phyloP scores from a whole-genome alignment of 164 flowering plant genomes.

The Platanus orientalis region DNA sequence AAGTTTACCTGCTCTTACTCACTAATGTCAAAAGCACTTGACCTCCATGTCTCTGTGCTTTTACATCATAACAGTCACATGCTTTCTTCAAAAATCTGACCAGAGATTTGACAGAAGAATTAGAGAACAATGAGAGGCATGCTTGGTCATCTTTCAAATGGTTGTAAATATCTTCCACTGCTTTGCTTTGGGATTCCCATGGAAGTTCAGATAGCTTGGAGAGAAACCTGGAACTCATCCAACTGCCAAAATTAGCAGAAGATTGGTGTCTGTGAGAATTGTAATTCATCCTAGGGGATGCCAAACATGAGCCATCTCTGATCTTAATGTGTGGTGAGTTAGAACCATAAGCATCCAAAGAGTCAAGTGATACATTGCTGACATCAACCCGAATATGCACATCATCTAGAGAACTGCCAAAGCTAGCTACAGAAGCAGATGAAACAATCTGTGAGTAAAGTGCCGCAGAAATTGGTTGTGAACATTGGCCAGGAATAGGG shows the following conservation, averaged over 20 bases:
- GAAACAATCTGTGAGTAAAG: constrained; percentile 11
- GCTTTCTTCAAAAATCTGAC: constrained; percentile 50
- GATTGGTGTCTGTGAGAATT: constrained; percentile 19
- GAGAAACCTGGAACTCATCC: constrained; percentile 17
- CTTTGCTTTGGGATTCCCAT: constrained; percentile 47
- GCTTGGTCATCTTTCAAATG: constrained; percentile 33
- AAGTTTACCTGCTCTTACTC: constrained; percentile 51
- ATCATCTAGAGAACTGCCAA: constrained; percentile 52
- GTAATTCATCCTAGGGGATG: constrained; percentile 9
- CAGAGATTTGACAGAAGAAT: constrained; percentile 42
- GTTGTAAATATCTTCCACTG: constrained; percentile 39
- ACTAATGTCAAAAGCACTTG: constrained; percentile 39
- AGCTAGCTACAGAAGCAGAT: constrained; percentile 26
- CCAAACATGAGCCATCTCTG: constrained; percentile 12
- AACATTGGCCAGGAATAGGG: constrained; percentile 21
- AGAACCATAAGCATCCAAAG: constrained; percentile 31
- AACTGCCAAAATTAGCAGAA: constrained; percentile 6
- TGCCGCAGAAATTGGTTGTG: constrained; percentile 16
- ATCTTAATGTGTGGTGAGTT: constrained; percentile 25
- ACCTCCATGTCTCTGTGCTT: constrained; percentile 48
- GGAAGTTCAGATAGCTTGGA: constrained; percentile 36
- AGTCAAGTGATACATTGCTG: constrained; percentile 50
- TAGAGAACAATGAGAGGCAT: constrained; percentile 26
- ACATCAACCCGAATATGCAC: constrained; percentile 41
- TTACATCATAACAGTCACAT: constrained; percentile 27